Conservation (phyloP, 2,329 filamentous ascomycete species). For the Aureobasidium sp. region DNA sequence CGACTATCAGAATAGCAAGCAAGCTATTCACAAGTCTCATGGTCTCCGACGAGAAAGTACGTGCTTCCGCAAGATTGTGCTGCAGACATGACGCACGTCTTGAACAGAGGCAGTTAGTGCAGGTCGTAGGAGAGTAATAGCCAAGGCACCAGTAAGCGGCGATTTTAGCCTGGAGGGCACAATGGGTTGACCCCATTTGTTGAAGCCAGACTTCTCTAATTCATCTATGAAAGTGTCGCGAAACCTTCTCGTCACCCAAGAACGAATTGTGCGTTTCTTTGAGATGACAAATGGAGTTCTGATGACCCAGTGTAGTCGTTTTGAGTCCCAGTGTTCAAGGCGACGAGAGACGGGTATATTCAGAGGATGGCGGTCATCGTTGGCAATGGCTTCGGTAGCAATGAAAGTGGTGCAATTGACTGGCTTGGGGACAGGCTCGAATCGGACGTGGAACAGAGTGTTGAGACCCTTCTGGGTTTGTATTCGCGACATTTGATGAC, state of each 20-base stretch:
- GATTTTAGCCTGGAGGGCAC: not conserved
- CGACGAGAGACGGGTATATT: constrained; percentile 28
- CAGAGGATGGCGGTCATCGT: constrained; percentile 25
- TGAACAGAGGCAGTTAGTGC: not conserved
- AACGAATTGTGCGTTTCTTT: constrained; percentile 42
- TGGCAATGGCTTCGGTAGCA: constrained; percentile 20
- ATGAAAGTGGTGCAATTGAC: constrained; percentile 25
- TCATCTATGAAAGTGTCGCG: constrained; percentile 40
- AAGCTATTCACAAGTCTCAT: not conserved
- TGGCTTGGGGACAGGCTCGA: constrained; percentile 21
- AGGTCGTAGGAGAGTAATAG: not conserved
- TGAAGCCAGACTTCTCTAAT: constrained; percentile 39
- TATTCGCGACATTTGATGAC: not conserved
- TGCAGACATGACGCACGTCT: not conserved
- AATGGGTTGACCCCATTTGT: constrained; percentile 17
- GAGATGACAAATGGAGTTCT: constrained; percentile 26
- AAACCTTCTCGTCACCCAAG: constrained; percentile 38
- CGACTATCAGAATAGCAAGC: not conserved
- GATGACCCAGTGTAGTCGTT: constrained; percentile 45
- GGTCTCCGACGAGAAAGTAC: not conserved
- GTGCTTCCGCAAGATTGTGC: not conserved
- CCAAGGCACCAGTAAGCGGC: constrained; percentile 6
- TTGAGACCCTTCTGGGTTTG: not conserved
- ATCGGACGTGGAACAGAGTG: constrained; percentile 10
- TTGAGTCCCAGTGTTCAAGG: constrained; percentile 24